Evolutionary conservation across 306 rosid genomes (phyloP).

Genomic region (Cicer judaicum): DNA sequence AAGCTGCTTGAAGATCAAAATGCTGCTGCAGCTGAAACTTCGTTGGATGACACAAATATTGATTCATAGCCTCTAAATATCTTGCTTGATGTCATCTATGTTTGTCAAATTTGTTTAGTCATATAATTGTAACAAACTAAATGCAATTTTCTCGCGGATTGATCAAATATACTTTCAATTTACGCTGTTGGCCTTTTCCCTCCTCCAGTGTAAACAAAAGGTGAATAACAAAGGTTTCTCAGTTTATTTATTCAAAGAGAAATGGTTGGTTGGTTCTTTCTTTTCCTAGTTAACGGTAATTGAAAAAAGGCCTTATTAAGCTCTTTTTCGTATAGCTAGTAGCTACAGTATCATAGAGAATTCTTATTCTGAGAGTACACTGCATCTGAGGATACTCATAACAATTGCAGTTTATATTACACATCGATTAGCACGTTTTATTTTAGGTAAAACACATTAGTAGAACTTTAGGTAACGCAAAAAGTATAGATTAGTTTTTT

Average conservation of each 20-base stretch:
- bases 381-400: not conserved
- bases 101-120: slow-evolving; percentile 36
- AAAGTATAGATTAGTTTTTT: too few relatives aligned
- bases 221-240: slow-evolving; percentile 34
- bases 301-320: not conserved
- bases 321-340: not conserved
- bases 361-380: not conserved
- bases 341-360: not conserved
- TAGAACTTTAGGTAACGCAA: too few relatives aligned
- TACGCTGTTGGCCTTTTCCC: slow-evolving; percentile 9
- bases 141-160: slow-evolving; percentile 2
- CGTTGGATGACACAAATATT: slow-evolving; percentile 43
- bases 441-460: too few relatives aligned
- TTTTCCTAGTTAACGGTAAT: not conserved
- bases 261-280: slow-evolving; percentile 7
- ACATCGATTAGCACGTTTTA: too few relatives aligned
- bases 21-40: slow-evolving; percentile 54
- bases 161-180: slow-evolving; percentile 5
- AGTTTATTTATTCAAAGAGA: slow-evolving; percentile 5
- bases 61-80: slow-evolving; percentile 50
- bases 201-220: slow-evolving; percentile 12
- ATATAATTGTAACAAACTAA: slow-evolving; percentile 32
- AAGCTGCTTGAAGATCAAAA: slow-evolving; percentile 75
- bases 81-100: not conserved
- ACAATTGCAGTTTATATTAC: too few relatives aligned